phyloP scores from a whole-genome alignment of 192 early-diverging fungal genomes.

The Diversispora epigaea region DNA sequence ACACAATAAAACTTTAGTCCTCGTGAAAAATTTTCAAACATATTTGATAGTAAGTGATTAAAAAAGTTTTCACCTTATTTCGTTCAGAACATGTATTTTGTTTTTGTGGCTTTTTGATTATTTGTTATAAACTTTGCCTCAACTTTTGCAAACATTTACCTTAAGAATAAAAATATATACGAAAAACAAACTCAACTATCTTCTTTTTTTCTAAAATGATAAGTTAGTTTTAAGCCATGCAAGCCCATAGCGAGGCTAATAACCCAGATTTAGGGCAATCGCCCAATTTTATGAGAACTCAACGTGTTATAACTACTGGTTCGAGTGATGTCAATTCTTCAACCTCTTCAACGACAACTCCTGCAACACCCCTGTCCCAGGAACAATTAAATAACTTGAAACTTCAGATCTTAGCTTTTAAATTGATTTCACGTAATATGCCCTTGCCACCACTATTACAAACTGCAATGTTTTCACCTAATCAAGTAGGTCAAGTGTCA shows the following conservation, averaged over 20 bases:
- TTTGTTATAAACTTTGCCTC: no score
- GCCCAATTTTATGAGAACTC: conserved; percentile 55
- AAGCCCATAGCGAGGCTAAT: conserved; percentile 70
- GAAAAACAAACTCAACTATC: no score
- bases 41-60: no score
- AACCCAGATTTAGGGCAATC: conserved; percentile 73
- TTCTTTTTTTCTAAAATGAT: no score
- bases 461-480: conserved; percentile 64
- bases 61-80: no score
- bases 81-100: no score
- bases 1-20: no score
- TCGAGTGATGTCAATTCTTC: conserved; percentile 11
- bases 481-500: conserved; percentile 42
- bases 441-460: conserved; percentile 72
- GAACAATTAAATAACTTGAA: conserved; percentile 71
- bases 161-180: no score
- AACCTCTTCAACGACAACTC: conserved; percentile 41
- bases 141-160: no score
- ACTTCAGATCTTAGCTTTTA: conserved; percentile 84
- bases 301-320: conserved; percentile 3
- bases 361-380: conserved; percentile 47
- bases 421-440: conserved; percentile 76
- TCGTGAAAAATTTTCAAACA: no score
- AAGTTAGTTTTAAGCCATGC: conserved; percentile 36
- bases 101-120: no score